A percentile compares a stretch with the other conserved stretches of the same genome.
Evolutionary conservation across 139 green algal species (phyloP).

Genomic region (Chlamydomonas schloesseri): DNA sequence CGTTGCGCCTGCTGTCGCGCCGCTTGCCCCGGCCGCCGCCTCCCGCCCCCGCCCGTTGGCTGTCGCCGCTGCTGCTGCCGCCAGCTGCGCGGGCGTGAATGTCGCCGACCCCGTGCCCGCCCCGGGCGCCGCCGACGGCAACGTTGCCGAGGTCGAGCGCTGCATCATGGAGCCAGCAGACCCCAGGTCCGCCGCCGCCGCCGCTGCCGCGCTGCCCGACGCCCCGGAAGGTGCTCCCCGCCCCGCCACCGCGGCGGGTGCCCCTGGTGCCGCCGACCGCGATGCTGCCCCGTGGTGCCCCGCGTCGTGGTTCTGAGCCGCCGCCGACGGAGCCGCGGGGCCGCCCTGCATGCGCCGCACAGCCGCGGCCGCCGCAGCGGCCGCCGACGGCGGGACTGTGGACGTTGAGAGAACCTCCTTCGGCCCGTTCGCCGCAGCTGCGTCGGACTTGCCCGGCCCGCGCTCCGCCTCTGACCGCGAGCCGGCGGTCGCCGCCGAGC

Average conservation of each 20-base stretch:
- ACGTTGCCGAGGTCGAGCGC: constrained; percentile 32
- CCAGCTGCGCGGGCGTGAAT: constrained; percentile 18
- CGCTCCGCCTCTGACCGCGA: neutral
- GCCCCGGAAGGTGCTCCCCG: neutral
- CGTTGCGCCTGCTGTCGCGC: neutral
- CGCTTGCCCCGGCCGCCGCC: neutral
- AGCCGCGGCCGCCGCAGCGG: constrained; percentile 21
- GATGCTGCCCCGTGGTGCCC: no score
- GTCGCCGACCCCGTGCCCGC: neutral
- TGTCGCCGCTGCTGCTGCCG: constrained; percentile 23
- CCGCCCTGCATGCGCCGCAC: constrained; percentile 9
- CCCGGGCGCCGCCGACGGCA: neutral
- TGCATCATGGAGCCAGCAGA: constrained; percentile 16
- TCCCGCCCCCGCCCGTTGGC: constrained; percentile 32
- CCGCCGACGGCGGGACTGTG: neutral
- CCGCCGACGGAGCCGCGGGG: neutral
- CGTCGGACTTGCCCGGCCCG: neutral
- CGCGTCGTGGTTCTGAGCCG: no score
- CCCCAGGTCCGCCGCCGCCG: neutral
- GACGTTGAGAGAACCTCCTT: neutral
- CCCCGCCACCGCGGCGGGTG: neutral
- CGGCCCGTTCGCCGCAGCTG: neutral
- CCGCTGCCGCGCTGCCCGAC: neutral
- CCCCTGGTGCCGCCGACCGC: neutral
- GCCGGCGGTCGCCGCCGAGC: neutral